A percentile compares a stretch with the other conserved stretches of the same genome.
Conservation (phyloP, 2,329 filamentous ascomycete species). For the Lasiodiplodia sp. region DNA sequence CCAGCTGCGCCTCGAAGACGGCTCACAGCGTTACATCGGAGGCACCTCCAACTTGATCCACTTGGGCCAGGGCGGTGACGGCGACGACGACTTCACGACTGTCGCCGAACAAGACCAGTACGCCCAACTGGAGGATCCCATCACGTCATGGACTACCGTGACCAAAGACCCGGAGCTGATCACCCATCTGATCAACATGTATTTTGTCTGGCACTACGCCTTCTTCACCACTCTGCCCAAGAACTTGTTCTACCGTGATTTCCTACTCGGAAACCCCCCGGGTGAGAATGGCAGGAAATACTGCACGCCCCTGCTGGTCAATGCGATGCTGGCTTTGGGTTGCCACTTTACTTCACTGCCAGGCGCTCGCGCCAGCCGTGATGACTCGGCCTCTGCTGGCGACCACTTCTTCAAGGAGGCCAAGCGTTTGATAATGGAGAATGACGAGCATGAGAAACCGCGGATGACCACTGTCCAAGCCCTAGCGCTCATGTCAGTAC, state of each 20-base stretch:
- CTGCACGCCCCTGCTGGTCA: conserved; percentile 89
- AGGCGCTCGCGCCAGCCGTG: conserved; percentile 73
- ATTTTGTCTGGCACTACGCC: conserved; percentile 97
- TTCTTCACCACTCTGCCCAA: conserved; percentile 94
- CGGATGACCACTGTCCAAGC: conserved; percentile 91
- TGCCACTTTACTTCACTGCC: conserved; percentile 88
- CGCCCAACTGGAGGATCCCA: conserved; percentile 68
- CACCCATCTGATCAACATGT: conserved; percentile 91
- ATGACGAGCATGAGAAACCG: conserved; percentile 92
- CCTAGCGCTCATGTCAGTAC: conserved; percentile 91
- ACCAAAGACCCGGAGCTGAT: conserved; percentile 81
- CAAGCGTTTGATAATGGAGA: conserved; percentile 85
- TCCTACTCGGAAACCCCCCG: conserved; percentile 71
- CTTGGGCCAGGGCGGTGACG: conserved; percentile 54
- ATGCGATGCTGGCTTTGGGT: conserved; percentile 90
- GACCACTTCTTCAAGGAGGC: conserved; percentile 97
- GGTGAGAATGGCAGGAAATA: conserved; percentile 61
- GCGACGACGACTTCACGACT: conserved; percentile 45
- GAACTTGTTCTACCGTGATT: conserved; percentile 85
- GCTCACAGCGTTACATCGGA: conserved; percentile 87
- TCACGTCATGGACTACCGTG: conserved; percentile 87
- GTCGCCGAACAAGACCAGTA: conserved; percentile 56
- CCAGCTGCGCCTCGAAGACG: conserved; percentile 85
- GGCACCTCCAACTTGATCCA: conserved; percentile 95
- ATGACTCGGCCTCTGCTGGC: conserved; percentile 84